Conservation (phyloP, 1,284 basidiomycete genomes). For the Retiboletus flavoniger region DNA sequence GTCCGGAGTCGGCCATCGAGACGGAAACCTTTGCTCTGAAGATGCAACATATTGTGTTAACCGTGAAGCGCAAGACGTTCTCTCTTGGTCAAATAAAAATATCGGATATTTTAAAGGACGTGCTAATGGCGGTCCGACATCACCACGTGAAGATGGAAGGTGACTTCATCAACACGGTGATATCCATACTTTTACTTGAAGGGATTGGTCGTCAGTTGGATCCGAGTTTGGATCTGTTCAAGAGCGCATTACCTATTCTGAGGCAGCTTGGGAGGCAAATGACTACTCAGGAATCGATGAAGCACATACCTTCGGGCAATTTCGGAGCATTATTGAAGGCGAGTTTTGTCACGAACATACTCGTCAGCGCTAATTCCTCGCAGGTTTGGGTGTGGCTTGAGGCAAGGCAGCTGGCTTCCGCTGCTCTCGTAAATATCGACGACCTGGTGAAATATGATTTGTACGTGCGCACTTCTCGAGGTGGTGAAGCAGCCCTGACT, state of each 20-base stretch:
- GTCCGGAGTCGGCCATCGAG: constrained; percentile 88
- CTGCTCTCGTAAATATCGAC: constrained; percentile 74
- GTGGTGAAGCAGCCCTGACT: constrained; percentile 15
- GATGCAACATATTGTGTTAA: constrained; percentile 94
- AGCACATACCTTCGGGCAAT: constrained; percentile 62
- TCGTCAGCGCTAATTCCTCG: constrained; percentile 4
- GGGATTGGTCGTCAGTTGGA: constrained; percentile 95
- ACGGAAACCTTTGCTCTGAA: constrained; percentile 94
- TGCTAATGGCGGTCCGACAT: constrained; percentile 81
- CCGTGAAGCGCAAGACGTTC: constrained; percentile 96
- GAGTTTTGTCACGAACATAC: constrained; percentile 17
- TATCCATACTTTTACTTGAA: constrained; percentile 90
- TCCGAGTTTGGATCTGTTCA: constrained; percentile 90
- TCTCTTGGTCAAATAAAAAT: constrained; percentile 95
- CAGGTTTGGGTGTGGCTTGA: constrained; percentile 92
- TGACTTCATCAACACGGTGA: constrained; percentile 98
- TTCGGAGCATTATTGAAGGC: constrained; percentile 86
- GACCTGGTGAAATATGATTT: constrained; percentile 76
- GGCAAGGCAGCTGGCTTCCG: constrained; percentile 80
- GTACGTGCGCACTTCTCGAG: constrained; percentile 42
- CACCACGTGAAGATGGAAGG: constrained; percentile 99
- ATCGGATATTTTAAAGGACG: constrained; percentile 87
- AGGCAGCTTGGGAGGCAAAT: constrained; percentile 87
- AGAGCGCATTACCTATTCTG: constrained; percentile 87
- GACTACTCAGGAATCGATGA: constrained; percentile 73